Base-by-base conservation (phyloP, 2,329 filamentous ascomycete species). In the Metarhizium brunneum region DNA sequence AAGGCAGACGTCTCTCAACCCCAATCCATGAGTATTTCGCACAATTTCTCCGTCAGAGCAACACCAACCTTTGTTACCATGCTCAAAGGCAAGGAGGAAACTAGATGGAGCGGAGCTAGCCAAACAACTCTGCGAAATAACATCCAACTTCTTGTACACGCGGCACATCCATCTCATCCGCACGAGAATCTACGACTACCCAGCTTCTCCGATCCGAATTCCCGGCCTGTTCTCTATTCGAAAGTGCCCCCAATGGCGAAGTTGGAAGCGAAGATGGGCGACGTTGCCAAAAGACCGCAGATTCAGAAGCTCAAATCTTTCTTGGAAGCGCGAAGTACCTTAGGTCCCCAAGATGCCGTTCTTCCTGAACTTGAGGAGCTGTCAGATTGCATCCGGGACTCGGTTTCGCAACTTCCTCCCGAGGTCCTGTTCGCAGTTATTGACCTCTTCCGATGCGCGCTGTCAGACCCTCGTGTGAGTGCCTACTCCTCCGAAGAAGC, bases 11-110 rank as follows among this genome's bases (percentile, higher is more conserved):
- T 90, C 50, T 84, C 83, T 16, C 73, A 78, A 13, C 84, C 83
- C 14, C 73, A 79, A 18, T 84, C 86, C 2, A 80, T 78, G 55
- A 82, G 83, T 58, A 82, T 89, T 50, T 84, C 79, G 29, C 76
- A 76, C 47, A 79, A 78, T 57, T 95, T 88, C 66, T 73, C 77
- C 1, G 80, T 96, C 53, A 79, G 82, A 2, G 86, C 86, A 4
- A 96, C 92, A 0, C 92, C 92, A 0, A 96, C 92, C 0, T 95
- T 97, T 65, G 82, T 94, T 65, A 92, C 90, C 0, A 95, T 92
- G 65, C 71, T 92, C 8, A 85, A 80, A 53, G 90, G 91, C 2
- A 72, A 85, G 57, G 83, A 92, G 66, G 81, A 89, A 51, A 86
- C 90, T 59, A 81, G 87, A 61, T 97, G 92, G 92, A 81, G 79